These are phyloP conservation scores for Candida ipomoeae DNA, from an alignment of 805 yeast genomes.

Conservation along the genomic window DNA sequence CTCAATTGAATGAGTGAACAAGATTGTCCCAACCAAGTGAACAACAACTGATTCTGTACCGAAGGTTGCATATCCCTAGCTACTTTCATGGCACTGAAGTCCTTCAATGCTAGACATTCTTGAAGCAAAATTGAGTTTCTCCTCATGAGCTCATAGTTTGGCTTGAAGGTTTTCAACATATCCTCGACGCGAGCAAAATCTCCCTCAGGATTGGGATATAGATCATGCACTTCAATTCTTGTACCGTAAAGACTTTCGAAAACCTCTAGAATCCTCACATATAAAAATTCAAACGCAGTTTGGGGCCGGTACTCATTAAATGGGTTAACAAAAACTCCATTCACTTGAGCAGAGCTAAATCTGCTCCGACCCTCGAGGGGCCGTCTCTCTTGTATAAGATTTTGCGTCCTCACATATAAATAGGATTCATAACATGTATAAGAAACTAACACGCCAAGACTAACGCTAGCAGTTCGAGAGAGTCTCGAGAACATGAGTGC, in stretches of 20 bases:
- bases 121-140: slow-evolving; percentile 29
- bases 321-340: slow-evolving; percentile 86
- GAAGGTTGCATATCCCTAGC: background rate
- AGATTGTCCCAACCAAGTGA: slow-evolving; percentile 94
- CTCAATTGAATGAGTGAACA: slow-evolving; percentile 72
- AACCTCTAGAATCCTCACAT: slow-evolving; percentile 67
- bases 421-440: slow-evolving; percentile 66
- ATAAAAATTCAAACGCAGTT: slow-evolving; percentile 78
- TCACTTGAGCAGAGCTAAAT: slow-evolving; percentile 41
- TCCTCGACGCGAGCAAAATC: slow-evolving; percentile 41
- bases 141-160: slow-evolving; percentile 48
- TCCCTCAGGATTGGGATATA: slow-evolving; percentile 34
- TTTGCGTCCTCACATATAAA: slow-evolving; percentile 51
- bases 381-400: slow-evolving; percentile 41
- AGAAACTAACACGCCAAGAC: slow-evolving; percentile 42
- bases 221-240: slow-evolving; percentile 33
- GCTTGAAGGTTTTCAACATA: slow-evolving; percentile 56
- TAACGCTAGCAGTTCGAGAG: slow-evolving; percentile 34
- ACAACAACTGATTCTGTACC: slow-evolving; percentile 47
- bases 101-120: slow-evolving; percentile 18
- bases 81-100: slow-evolving; percentile 1
- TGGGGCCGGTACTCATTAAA: slow-evolving; percentile 87
- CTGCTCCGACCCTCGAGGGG: slow-evolving; percentile 9
- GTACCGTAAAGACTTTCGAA: slow-evolving; percentile 50
- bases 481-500: slow-evolving; percentile 8